A percentile compares a stretch with the other conserved stretches of the same genome.
Conservation (phyloP, 2,329 filamentous ascomycete species). For the Coniochaeta ligniaria region DNA sequence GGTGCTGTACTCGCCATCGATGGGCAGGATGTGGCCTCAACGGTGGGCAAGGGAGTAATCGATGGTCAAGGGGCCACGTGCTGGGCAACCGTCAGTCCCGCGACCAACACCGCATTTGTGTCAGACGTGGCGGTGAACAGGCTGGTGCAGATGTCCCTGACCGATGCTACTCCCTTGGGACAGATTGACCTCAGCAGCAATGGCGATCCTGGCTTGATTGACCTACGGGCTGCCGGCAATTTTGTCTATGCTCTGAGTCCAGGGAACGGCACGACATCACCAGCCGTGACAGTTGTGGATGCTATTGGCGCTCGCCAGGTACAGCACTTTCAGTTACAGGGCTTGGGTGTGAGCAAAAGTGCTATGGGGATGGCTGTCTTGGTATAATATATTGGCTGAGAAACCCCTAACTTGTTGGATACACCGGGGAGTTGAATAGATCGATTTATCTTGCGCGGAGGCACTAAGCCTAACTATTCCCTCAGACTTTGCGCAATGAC, state of each 20-base stretch:
- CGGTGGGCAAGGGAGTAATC: constrained; percentile 32
- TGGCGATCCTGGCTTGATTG: constrained; percentile 46
- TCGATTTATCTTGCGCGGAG: too few relatives aligned
- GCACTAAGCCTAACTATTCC: too few relatives aligned
- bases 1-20: constrained; percentile 39
- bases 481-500: not conserved
- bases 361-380: constrained; percentile 23
- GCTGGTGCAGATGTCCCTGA: constrained; percentile 48
- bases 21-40: constrained; percentile 20
- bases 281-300: constrained; percentile 30
- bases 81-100: constrained; percentile 44
- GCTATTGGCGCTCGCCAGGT: constrained; percentile 18
- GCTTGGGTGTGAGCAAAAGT: constrained; percentile 15
- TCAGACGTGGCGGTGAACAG: constrained; percentile 45
- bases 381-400: too few relatives aligned
- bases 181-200: constrained; percentile 34
- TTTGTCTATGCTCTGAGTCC: constrained; percentile 52
- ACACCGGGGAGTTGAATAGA: too few relatives aligned
- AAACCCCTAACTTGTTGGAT: too few relatives aligned
- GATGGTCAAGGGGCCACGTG: constrained; percentile 48
- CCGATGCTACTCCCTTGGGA: constrained; percentile 38
- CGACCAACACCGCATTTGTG: constrained; percentile 47
- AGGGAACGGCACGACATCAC: constrained; percentile 35
- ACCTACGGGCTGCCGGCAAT: constrained; percentile 41
- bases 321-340: constrained; percentile 22